Conservation (phyloP, 345 rosid species). For the Acer yangbiense region DNA sequence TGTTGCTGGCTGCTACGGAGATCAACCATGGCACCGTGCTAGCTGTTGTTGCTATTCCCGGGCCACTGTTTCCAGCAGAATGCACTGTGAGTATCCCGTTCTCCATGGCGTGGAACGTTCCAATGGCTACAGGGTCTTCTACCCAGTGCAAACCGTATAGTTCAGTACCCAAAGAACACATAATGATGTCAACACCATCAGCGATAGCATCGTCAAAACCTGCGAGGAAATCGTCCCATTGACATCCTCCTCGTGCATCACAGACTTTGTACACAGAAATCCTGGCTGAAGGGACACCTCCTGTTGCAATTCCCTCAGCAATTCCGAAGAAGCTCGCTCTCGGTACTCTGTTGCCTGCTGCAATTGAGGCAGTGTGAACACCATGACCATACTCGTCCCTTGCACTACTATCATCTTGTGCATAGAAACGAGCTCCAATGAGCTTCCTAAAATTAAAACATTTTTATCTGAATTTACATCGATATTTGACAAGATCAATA, state of each 20-base stretch:
- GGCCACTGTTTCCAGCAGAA: conserved; percentile 19
- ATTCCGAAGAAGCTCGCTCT: conserved; percentile 43
- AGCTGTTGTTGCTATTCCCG: background rate
- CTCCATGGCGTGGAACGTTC: conserved; percentile 14
- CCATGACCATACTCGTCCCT: conserved; percentile 24
- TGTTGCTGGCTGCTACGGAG: conserved; percentile 34
- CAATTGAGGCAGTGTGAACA: conserved; percentile 61
- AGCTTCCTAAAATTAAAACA: conserved; percentile 21
- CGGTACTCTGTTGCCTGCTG: conserved; percentile 52
- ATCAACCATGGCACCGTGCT: conserved; percentile 35
- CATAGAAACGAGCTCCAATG: conserved; percentile 33
- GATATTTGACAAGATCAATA: no score
- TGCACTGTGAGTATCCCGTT: conserved; percentile 38
- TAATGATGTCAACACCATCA: conserved; percentile 45
- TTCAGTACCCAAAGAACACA: conserved; percentile 27
- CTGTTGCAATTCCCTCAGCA: conserved; percentile 50
- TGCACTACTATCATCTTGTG: background rate
- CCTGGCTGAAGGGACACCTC: conserved; percentile 52
- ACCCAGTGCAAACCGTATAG: no score
- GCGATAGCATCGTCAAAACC: conserved; percentile 54
- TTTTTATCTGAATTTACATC: no score
- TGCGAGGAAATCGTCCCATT: conserved; percentile 14
- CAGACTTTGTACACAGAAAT: conserved; percentile 30
- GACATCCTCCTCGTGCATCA: no score
- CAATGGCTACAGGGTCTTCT: conserved; percentile 27